Percentiles rank a stretch among this genome's conserved stretches.
These are phyloP conservation scores for Halophytophthora batemanensis DNA, from an alignment of 352 stramenopile species.

Conservation along the genomic window DNA sequence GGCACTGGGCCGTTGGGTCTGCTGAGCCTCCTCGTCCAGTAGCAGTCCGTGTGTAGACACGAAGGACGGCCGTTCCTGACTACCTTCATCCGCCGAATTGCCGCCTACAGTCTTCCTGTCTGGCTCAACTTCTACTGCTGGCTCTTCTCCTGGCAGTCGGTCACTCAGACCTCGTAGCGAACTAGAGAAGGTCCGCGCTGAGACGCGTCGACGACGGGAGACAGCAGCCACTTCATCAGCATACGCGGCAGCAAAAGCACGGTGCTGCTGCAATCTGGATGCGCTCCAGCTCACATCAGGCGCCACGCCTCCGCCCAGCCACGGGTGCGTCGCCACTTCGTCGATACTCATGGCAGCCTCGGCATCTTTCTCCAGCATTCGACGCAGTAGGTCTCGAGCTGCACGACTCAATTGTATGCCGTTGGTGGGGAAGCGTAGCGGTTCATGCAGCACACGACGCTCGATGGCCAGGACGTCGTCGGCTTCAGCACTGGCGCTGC, in stretches of 20 bases:
- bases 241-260: conserved; percentile 44
- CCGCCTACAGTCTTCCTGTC: too few relatives aligned
- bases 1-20: conserved; percentile 40
- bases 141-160: conserved; percentile 8
- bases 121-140: too few relatives aligned
- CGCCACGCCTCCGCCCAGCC: conserved; percentile 53
- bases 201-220: conserved; percentile 17
- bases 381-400: conserved; percentile 53
- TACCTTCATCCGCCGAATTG: too few relatives aligned
- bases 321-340: conserved; percentile 62
- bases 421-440: conserved; percentile 30
- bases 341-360: conserved; percentile 48
- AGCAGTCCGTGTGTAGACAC: conserved; percentile 64
- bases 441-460: conserved; percentile 20
- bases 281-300: conserved; percentile 40
- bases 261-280: conserved; percentile 36
- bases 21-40: conserved; percentile 31
- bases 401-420: conserved; percentile 50
- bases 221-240: conserved; percentile 36
- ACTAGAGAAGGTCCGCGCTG: conserved; percentile 12
- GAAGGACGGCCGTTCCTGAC: conserved; percentile 56
- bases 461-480: conserved; percentile 25
- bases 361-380: conserved; percentile 57
- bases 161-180: conserved; percentile 4
- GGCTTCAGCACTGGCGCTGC: too few relatives aligned